Base-by-base conservation (phyloP, 176 grass and related monocot species). In the Olyra latifolia region DNA sequence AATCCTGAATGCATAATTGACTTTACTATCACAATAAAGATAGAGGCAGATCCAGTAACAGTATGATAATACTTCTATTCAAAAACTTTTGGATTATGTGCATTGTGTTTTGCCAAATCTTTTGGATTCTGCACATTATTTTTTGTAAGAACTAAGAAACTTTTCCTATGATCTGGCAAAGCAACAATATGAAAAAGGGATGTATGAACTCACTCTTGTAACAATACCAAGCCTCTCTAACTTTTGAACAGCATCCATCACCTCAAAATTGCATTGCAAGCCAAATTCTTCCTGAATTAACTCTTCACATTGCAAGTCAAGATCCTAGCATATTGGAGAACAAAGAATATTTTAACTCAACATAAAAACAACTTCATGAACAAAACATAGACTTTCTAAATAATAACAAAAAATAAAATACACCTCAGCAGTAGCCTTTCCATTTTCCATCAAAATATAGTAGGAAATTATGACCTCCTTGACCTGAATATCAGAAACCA, bases 361-460 rank as follows among this genome's bases (percentile, higher is more conserved):
- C 17, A 46, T 3, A 68, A 68, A 15, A 62, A 66, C 42, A 69
- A 62, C 14, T 52, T 43, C 35, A 80, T 15, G 52, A 73, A 49
- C 12, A 69, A 62, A 28, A 43, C 52, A 68, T 38, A 75, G 0
- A 6, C 0, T 17, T 74, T 54, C 30, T 8, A 71, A 60, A 68
- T 44, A 52, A 23, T 23, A 41, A 22, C 41, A 41, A 7, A 83
- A 17, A 8, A n/a, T 7, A 14, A 8, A 22, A 23, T 69, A n/a
- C 80, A 98, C 96, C 87, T 90, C 80, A 77, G 79, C 41, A 58
- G 96, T 99, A 11, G 92, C 78, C 75, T 99, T 99, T 77, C 96
- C 96, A 72, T 99, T 91, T 82, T 99, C 96, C 96, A 99, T 99
- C 78, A 99, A 83, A 88, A 99, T 95, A 81, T 93, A 99, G 75